Percentiles rank a stretch among this genome's conserved stretches.
phyloP scores from a whole-genome alignment of 805 yeast species.

The Komagataella phaffii region DNA sequence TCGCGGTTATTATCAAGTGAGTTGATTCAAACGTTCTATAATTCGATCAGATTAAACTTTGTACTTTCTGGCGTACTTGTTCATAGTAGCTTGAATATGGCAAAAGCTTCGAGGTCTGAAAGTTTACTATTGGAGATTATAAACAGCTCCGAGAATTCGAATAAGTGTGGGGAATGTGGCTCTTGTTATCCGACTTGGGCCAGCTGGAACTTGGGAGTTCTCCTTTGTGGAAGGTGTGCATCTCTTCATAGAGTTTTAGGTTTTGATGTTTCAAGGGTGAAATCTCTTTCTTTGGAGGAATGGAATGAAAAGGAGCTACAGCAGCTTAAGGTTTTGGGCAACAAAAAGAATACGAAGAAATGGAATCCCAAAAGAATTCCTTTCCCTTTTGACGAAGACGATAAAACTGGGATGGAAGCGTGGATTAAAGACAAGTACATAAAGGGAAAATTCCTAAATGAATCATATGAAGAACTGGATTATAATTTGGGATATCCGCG shows the following conservation, averaged over 20 bases:
- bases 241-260: slow-evolving; percentile 62
- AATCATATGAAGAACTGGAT: slow-evolving; percentile 20
- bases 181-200: slow-evolving; percentile 50
- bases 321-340: slow-evolving; percentile 33
- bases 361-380: slow-evolving; percentile 65
- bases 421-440: slow-evolving; percentile 60
- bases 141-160: slow-evolving; percentile 43
- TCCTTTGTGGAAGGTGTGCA: slow-evolving; percentile 79
- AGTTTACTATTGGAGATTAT: slow-evolving; percentile 38
- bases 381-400: slow-evolving; percentile 68
- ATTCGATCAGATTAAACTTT: no score
- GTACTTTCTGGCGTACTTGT: background rate
- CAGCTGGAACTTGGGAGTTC: slow-evolving; percentile 41
- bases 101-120: slow-evolving; percentile 11
- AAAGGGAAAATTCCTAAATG: slow-evolving; percentile 41
- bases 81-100: background rate
- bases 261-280: slow-evolving; percentile 45
- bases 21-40: no score
- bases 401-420: slow-evolving; percentile 35
- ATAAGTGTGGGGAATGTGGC: slow-evolving; percentile 73
- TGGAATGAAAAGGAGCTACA: slow-evolving; percentile 53
- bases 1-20: no score
- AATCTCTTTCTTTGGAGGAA: slow-evolving; percentile 58
- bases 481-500: slow-evolving; percentile 14
- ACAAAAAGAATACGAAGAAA: slow-evolving; percentile 37